Percentiles rank a stretch among this genome's conserved stretches.
These are phyloP conservation scores for Tilletia indica DNA, from an alignment of 1,284 basidiomycete genomes.

Conservation along the genomic window DNA sequence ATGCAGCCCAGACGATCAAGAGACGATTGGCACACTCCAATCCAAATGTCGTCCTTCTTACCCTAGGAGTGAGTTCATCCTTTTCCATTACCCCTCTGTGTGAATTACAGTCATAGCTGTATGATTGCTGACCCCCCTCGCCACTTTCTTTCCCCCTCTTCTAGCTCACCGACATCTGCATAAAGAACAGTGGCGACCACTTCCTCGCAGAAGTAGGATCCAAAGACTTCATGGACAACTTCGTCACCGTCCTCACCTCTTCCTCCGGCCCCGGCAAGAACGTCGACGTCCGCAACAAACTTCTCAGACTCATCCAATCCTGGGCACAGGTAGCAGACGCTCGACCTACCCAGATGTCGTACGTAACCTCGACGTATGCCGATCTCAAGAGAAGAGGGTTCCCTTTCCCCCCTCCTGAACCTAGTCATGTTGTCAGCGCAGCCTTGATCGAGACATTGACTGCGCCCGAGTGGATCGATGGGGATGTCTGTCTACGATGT, in stretches of 20 bases:
- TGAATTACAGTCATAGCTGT: too few species aligned
- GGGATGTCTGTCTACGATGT: conserved; percentile 89
- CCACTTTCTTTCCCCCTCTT: conserved; percentile 24
- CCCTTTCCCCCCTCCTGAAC: conserved; percentile 77
- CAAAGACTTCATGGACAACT: conserved; percentile 88
- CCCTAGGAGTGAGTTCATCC: conserved; percentile 66
- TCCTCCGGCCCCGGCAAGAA: conserved; percentile 61
- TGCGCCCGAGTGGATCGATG: conserved; percentile 92
- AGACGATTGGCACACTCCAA: conserved; percentile 87
- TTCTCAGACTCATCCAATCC: conserved; percentile 78
- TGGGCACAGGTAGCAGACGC: conserved; percentile 89
- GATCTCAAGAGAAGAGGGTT: conserved; percentile 62
- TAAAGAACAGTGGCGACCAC: conserved; percentile 96
- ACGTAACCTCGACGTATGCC: conserved; percentile 51
- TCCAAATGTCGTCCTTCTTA: conserved; percentile 87
- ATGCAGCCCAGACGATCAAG: conserved; percentile 85
- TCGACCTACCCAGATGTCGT: conserved; percentile 63
- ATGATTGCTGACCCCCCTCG: too few species aligned
- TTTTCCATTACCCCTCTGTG: too few species aligned
- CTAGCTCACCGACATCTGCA: conserved; percentile 76
- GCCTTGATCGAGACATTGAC: conserved; percentile 52
- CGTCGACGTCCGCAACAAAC: conserved; percentile 78
- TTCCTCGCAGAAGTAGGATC: conserved; percentile 68
- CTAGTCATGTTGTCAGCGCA: conserved; percentile 60
- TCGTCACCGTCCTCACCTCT: conserved; percentile 76